Conservation (phyloP, 1,139 yeast species). For the Suhomyces choctaworum region DNA sequence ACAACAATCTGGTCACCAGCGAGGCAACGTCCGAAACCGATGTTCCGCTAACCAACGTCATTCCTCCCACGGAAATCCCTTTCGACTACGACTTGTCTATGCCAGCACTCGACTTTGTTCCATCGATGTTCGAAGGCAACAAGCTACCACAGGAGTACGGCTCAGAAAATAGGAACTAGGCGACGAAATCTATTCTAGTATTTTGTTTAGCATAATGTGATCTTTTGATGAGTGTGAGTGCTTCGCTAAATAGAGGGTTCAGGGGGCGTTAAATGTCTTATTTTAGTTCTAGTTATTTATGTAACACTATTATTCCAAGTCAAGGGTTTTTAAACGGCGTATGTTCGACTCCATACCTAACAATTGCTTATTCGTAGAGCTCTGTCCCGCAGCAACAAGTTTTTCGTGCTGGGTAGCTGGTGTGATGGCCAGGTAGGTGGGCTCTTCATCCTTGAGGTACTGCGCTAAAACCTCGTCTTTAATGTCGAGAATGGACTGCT, state of each 20-base stretch:
- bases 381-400: conserved; percentile 12
- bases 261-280: no score
- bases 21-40: not conserved
- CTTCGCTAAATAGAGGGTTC: no score
- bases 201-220: conserved; percentile 2
- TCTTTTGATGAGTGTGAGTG: conserved; percentile 2
- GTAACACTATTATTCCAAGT: conserved; percentile 8
- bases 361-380: conserved; percentile 18
- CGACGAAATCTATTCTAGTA: no score
- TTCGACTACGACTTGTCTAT: conserved; percentile 18
- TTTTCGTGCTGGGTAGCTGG: conserved; percentile 23
- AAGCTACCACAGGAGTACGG: conserved; percentile 5
- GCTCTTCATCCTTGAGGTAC: conserved; percentile 57
- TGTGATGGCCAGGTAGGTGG: conserved; percentile 14
- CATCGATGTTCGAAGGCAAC: conserved; percentile 8
- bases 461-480: conserved; percentile 68
- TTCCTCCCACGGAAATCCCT: conserved; percentile 16
- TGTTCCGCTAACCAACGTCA: conserved; percentile 8
- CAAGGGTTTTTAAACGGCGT: conserved; percentile 27
- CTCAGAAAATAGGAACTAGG: no score
- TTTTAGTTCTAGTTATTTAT: conserved; percentile 6
- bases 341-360: conserved; percentile 38
- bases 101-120: conserved; percentile 16
- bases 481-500: conserved; percentile 51
- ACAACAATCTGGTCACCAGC: conserved; percentile 3